phyloP scores from a whole-genome alignment of 2,329 filamentous ascomycete species.

The Arthrobotrys musiformis region DNA sequence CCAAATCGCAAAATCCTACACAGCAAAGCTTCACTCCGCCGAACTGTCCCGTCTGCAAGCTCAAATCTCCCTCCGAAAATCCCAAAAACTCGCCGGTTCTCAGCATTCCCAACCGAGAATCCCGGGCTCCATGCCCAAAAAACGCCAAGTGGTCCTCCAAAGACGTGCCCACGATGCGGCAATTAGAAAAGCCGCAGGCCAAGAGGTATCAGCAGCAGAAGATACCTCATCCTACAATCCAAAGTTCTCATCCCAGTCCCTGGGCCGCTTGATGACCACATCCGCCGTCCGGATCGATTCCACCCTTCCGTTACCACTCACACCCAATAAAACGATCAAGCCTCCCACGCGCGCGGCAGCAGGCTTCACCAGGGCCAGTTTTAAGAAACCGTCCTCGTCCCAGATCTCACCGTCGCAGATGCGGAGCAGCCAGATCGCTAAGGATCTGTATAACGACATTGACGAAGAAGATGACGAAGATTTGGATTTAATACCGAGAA shows the following conservation, averaged over 20 bases:
- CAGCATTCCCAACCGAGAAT: conserved; percentile 39
- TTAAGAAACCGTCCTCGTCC: conserved; percentile 39
- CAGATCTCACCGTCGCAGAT: conserved; percentile 29
- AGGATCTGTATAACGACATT: conserved; percentile 15
- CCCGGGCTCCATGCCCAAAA: conserved; percentile 33
- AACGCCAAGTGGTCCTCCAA: conserved; percentile 34
- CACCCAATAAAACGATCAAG: conserved; percentile 27
- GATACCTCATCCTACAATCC: conserved; percentile 31
- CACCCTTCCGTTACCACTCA: conserved; percentile 28
- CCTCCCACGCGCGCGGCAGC: conserved; percentile 47
- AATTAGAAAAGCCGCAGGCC: conserved; percentile 20
- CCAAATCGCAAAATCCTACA: conserved; percentile 75
- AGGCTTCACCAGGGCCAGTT: conserved; percentile 45
- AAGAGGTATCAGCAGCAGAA: neutral
- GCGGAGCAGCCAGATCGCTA: conserved; percentile 13
- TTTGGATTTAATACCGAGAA: conserved; percentile 24
- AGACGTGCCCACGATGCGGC: conserved; percentile 42
- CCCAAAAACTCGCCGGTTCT: conserved; percentile 22
- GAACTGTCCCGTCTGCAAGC: conserved; percentile 77
- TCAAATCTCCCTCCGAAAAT: conserved; percentile 33
- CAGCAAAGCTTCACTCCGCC: conserved; percentile 77
- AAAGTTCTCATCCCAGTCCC: conserved; percentile 39
- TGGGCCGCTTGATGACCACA: conserved; percentile 39
- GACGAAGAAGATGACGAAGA: conserved; percentile 42
- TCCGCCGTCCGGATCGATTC: conserved; percentile 30